Evolutionary conservation across 345 rosid species (phyloP).

Genomic region (Citrus cavaleriei): DNA sequence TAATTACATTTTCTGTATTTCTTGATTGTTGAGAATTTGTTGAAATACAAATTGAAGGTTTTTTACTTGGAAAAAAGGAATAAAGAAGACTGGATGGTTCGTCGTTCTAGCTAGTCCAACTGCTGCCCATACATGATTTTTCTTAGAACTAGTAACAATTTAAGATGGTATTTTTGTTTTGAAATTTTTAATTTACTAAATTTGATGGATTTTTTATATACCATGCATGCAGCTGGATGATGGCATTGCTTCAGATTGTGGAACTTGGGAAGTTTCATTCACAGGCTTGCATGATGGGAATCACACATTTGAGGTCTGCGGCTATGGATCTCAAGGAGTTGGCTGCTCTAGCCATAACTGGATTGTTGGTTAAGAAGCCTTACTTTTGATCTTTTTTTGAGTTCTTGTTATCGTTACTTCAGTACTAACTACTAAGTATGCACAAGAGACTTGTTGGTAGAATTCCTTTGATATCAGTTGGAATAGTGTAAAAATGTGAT

Average conservation of each 20-base stretch:
- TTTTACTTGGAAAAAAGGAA: neutral
- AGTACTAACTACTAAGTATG: neutral
- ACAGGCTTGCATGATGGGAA: conserved; percentile 63
- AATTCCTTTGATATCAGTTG: neutral
- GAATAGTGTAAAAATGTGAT: neutral
- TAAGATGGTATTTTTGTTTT: neutral
- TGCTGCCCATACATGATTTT: neutral
- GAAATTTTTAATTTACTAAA: neutral
- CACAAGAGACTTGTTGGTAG: neutral
- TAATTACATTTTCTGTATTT: neutral
- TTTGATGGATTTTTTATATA: neutral
- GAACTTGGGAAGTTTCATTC: conserved; percentile 41
- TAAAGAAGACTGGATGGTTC: neutral
- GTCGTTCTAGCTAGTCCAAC: neutral
- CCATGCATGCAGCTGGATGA: conserved; percentile 64
- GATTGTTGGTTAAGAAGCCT: conserved; percentile 70
- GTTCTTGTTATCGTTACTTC: conserved; percentile 2
- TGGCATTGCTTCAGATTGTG: conserved; percentile 52
- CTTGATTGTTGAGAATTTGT: neutral
- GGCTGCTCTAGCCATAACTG: conserved; percentile 66
- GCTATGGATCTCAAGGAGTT: conserved; percentile 41
- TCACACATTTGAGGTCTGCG: conserved; percentile 75
- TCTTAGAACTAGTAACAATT: neutral
- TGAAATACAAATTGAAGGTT: neutral
- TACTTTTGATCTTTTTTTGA: conserved; percentile 18